These are phyloP conservation scores for Leishmania martiniquensis DNA, from an alignment of 208 protist species.

Conservation along the genomic window DNA sequence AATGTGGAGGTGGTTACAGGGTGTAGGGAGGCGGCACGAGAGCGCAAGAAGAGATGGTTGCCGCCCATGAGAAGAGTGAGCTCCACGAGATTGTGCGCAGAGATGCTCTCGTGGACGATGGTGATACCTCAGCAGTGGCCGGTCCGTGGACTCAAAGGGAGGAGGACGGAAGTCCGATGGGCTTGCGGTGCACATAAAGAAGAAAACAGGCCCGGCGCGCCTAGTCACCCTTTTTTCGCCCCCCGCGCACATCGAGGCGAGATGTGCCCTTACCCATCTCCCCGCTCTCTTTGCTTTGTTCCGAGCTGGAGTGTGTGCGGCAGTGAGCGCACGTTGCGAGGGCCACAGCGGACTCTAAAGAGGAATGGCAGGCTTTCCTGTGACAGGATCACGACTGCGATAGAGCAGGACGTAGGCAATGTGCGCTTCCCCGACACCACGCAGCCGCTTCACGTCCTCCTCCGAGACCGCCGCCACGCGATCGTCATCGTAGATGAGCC, in stretches of 20 bases:
- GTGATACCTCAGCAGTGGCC: background rate
- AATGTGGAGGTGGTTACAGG: background rate
- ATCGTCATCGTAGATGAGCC: constrained; percentile 82
- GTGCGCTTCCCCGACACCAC: constrained; percentile 78
- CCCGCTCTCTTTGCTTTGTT: background rate
- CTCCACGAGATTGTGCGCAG: background rate
- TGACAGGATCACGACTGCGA: constrained; percentile 63
- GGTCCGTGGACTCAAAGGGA: background rate
- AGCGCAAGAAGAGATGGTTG: background rate
- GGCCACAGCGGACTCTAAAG: constrained; percentile 20
- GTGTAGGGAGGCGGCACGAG: background rate
- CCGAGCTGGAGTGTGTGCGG: background rate
- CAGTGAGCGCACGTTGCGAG: background rate
- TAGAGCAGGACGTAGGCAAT: constrained; percentile 89
- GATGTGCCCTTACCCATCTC: background rate
- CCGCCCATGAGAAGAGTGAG: background rate
- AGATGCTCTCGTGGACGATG: background rate
- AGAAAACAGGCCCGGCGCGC: background rate
- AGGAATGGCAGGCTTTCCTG: constrained; percentile 48
- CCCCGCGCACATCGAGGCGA: background rate
- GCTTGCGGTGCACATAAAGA: background rate
- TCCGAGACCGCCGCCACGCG: constrained; percentile 68
- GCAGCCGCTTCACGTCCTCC: constrained; percentile 78
- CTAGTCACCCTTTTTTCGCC: background rate
- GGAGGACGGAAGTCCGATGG: background rate